Conservation (phyloP, 805 yeast species). For the Yarrowia sp. region DNA sequence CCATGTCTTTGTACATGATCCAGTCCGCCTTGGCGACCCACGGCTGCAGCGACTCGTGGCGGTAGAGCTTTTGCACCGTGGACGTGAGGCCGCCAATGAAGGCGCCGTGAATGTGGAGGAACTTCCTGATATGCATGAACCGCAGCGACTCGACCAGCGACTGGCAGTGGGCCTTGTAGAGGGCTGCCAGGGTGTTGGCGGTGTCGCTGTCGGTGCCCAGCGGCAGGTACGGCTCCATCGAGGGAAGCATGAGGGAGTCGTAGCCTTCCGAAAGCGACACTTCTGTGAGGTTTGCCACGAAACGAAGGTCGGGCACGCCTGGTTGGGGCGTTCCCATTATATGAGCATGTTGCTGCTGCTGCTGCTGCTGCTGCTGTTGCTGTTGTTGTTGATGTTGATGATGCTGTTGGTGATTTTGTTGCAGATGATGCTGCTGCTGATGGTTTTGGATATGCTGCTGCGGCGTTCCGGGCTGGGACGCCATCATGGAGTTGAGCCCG, state of each 20-base stretch:
- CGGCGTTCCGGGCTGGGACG: slow-evolving; percentile 25
- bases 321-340: slow-evolving; percentile 17
- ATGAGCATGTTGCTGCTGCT: background rate
- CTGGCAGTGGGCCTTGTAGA: slow-evolving; percentile 70
- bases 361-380: background rate
- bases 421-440: background rate
- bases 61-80: slow-evolving; percentile 66
- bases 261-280: slow-evolving; percentile 29
- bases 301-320: slow-evolving; percentile 31
- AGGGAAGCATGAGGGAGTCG: slow-evolving; percentile 48
- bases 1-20: slow-evolving; percentile 61
- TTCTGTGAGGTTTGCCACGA: slow-evolving; percentile 33
- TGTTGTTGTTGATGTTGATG: slow-evolving; percentile 3
- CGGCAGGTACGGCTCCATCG: slow-evolving; percentile 55
- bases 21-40: slow-evolving; percentile 78
- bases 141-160: slow-evolving; percentile 69
- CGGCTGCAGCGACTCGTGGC: slow-evolving; percentile 55
- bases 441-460: slow-evolving; percentile 6
- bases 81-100: slow-evolving; percentile 66
- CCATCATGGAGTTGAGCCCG: slow-evolving; percentile 4
- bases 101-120: slow-evolving; percentile 60
- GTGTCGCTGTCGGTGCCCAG: slow-evolving; percentile 60
- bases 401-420: background rate
- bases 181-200: slow-evolving; percentile 65
- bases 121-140: slow-evolving; percentile 67